phyloP scores from a whole-genome alignment of 2,329 filamentous ascomycete species.

The Nothomitra cinnamomea region DNA sequence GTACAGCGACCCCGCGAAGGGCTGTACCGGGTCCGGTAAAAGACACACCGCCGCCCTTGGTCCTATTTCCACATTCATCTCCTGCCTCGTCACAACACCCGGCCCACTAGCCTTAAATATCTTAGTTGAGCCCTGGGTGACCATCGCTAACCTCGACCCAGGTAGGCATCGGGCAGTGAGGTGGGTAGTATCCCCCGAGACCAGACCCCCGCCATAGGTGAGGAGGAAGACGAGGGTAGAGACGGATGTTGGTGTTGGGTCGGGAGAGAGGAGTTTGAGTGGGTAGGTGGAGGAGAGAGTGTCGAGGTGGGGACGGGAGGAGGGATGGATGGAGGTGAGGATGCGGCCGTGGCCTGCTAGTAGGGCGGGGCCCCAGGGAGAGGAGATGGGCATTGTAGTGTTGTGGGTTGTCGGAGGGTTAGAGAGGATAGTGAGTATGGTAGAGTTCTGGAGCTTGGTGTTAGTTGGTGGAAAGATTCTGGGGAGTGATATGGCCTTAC shows the following conservation, averaged over 20 bases:
- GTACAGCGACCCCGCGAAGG: constrained; percentile 71
- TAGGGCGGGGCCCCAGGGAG: constrained; percentile 61
- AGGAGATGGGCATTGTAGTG: constrained; percentile 31
- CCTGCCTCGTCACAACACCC: constrained; percentile 28
- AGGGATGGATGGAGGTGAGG: constrained; percentile 54
- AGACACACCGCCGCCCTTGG: constrained; percentile 37
- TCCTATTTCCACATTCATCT: constrained; percentile 30
- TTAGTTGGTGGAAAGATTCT: too few species aligned
- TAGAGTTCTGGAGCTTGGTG: neutral
- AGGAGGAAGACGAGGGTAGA: constrained; percentile 75
- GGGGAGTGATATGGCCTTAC: too few species aligned
- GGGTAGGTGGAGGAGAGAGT: constrained; percentile 82
- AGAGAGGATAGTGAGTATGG: neutral
- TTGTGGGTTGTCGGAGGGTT: neutral
- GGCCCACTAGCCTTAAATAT: constrained; percentile 57
- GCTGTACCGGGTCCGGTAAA: constrained; percentile 84
- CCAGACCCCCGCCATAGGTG: constrained; percentile 85
- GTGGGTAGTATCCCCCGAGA: constrained; percentile 69
- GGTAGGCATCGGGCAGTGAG: constrained; percentile 50
- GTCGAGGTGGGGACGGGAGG: constrained; percentile 47
- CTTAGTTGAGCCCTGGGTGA: constrained; percentile 72
- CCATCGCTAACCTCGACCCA: constrained; percentile 44
- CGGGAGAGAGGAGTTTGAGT: constrained; percentile 70
- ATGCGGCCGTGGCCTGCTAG: constrained; percentile 64
- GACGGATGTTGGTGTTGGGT: constrained; percentile 19